These are phyloP conservation scores for Steccherinum ochraceum DNA, from an alignment of 768 basidiomycete genomes.

Conservation along the genomic window DNA sequence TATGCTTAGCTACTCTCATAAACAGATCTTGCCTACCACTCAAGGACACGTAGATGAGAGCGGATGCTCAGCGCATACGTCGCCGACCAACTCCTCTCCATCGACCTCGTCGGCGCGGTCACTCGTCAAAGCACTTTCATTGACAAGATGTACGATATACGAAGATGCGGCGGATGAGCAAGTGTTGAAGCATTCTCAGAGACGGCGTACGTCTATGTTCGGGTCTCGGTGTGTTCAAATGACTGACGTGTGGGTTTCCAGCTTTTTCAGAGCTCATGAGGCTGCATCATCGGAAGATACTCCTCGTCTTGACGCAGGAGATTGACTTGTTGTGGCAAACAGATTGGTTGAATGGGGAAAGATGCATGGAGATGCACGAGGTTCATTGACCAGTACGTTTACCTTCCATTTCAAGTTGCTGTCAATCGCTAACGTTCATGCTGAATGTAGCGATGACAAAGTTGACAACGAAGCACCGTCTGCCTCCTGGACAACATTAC, in stretches of 20 bases:
- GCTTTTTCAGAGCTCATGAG: conserved; percentile 56
- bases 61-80: conserved; percentile 43
- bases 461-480: conserved; percentile 40
- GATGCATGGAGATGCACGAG: conserved; percentile 40
- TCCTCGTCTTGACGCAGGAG: conserved; percentile 57
- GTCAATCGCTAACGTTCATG: background rate
- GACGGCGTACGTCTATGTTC: conserved; percentile 51
- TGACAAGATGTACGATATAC: conserved; percentile 44
- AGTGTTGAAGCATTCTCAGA: conserved; percentile 41
- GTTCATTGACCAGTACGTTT: conserved; percentile 50
- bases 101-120: conserved; percentile 53
- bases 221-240: too few relatives aligned
- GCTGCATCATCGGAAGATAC: conserved; percentile 30
- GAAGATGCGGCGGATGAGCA: conserved; percentile 28
- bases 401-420: background rate
- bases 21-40: too few relatives aligned
- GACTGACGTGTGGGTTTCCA: conserved; percentile 19
- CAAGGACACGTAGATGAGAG: too few relatives aligned
- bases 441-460: conserved; percentile 46
- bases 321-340: conserved; percentile 78
- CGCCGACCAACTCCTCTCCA: conserved; percentile 45
- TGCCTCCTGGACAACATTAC: conserved; percentile 42
- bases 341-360: conserved; percentile 50
- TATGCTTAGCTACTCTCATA: too few relatives aligned
- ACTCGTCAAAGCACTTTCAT: conserved; percentile 52